A percentile compares a stretch with the other conserved stretches of the same genome.
Conservation (phyloP, 1,139 yeast species). For the Arxiozyma bovina region DNA sequence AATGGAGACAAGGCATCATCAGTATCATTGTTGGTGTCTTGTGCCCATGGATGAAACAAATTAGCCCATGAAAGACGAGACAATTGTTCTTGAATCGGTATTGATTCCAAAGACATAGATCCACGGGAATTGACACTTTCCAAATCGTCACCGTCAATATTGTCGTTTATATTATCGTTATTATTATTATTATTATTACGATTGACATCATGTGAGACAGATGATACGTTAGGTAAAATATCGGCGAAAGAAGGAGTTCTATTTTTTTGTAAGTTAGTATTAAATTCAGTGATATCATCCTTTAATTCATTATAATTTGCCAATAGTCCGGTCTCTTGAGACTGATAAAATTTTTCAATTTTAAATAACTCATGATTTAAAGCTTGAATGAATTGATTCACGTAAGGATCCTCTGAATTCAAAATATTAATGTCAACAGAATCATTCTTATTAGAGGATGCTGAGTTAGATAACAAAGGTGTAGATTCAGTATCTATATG, state of each 20-base stretch:
- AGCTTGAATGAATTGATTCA: conserved; percentile 38
- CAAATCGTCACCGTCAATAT: background rate
- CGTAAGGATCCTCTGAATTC: conserved; percentile 15
- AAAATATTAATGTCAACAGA: background rate
- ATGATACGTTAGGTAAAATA: conserved; percentile 1
- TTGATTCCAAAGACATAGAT: background rate
- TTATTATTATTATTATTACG: background rate
- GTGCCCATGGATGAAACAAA: background rate
- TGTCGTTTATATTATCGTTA: background rate
- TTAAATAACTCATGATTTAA: conserved; percentile 50
- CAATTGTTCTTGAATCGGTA: conserved; percentile 1
- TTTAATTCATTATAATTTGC: conserved; percentile 42
- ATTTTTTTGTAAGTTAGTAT: conserved; percentile 15
- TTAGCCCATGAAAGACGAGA: conserved; percentile 1
- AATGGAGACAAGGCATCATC: background rate
- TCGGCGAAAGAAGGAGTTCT: conserved; percentile 8
- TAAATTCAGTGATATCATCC: conserved; percentile 35
- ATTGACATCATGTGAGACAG: background rate
- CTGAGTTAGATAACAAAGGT: conserved; percentile 8
- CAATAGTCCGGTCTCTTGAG: conserved; percentile 46
- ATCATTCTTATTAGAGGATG: background rate
- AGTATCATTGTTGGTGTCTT: background rate
- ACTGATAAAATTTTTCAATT: conserved; percentile 50
- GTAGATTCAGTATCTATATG: conserved; percentile 10
- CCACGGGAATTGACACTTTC: background rate